These are phyloP conservation scores for Gaeumannomyces tritici DNA, from an alignment of 2,329 filamentous ascomycete species.

Conservation along the genomic window DNA sequence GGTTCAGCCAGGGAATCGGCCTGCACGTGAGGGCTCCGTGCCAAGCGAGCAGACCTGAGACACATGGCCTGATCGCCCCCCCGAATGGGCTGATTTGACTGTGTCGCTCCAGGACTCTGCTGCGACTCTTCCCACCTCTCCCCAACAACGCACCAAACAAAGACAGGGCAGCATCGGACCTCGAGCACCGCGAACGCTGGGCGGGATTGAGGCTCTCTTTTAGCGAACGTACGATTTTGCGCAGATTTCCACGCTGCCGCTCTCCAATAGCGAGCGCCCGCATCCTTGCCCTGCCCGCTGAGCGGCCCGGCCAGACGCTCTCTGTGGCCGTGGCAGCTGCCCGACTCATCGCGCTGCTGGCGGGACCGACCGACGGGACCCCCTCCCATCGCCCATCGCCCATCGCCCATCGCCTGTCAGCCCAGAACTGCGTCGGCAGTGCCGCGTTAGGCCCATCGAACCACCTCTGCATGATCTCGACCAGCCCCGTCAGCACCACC, in stretches of 20 bases:
- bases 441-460: conserved; percentile 4
- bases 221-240: conserved; percentile 3
- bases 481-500: background rate
- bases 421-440: background rate
- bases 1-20: background rate
- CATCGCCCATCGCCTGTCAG: too few species aligned
- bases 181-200: background rate
- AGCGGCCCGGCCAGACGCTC: background rate
- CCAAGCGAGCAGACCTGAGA: conserved; percentile 1
- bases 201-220: background rate
- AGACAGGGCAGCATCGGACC: background rate
- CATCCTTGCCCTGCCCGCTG: background rate
- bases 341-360: background rate
- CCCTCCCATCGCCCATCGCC: background rate
- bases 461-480: conserved; percentile 5
- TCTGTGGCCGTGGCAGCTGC: background rate
- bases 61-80: conserved; percentile 6
- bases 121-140: background rate
- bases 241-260: background rate
- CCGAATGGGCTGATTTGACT: conserved; percentile 4
- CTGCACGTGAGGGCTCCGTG: conserved; percentile 1
- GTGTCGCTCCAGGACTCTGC: background rate
- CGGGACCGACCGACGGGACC: background rate
- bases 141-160: background rate
- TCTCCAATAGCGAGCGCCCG: background rate